Base-by-base conservation (phyloP, 345 rosid genomes). In the Populus deltoides region DNA sequence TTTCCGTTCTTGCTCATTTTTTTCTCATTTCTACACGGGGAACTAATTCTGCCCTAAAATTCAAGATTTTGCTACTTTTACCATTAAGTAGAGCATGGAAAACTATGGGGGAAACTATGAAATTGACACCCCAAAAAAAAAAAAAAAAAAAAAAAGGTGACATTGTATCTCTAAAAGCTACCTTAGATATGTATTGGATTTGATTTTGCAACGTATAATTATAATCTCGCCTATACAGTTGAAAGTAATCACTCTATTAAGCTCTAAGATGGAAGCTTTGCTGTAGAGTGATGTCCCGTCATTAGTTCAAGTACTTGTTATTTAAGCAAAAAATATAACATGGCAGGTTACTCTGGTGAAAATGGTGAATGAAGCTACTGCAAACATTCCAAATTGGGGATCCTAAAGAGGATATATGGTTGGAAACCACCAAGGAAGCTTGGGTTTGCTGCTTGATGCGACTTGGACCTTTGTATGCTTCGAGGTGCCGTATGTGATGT, bases 351-450 rank as follows among this genome's bases (percentile, higher is more conserved):
- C 94, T 55, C 75, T 94, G 88, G 98, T 94, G 81, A 91, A 89
- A 80, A 93, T 94, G 98, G 88, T 92, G 66, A 94, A 94, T 27
- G 97, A 94, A 86, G 98, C 98, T 57, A 94, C 97, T 0, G 85
- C 97, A 45, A 94, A 89, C 83, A 91, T 91, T 80, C 98, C 91
- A 31, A 90, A 90, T 22, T 94, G 98, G 98, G 90, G 82, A 20
- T 81, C 87, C 8, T 89, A 78, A 74, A 72, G 51, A 71, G 49
- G 15, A 71, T 1, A 27, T 17, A 27, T 16, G 11, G 72, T 17
- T 27, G 17, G 13, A 2, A 27, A 22, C 6, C 71, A 13, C 1
- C 12, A 38, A 49, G 41, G 35, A 43, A 13, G 16, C 27, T 24
- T 62, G 25, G 71, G 49, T 18, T 70, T 38, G 5, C 41, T 24